These are phyloP conservation scores for Pseudogymnoascus sp. DNA, from an alignment of 2,329 filamentous ascomycete species.

Conservation along the genomic window DNA sequence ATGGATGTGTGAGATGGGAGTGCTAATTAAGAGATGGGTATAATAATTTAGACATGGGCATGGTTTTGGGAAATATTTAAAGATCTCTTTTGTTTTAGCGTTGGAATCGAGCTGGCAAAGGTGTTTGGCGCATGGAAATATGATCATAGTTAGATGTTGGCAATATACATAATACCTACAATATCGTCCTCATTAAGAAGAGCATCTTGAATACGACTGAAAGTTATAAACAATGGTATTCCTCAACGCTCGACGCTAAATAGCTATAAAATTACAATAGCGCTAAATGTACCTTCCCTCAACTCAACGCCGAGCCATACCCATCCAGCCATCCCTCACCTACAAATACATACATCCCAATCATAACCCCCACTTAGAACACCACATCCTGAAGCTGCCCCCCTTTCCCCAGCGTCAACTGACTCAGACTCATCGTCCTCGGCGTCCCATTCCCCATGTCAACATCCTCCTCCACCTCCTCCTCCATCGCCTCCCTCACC, in stretches of 20 bases:
- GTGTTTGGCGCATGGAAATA: not conserved
- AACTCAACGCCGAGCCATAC: not conserved
- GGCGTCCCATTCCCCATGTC: constrained; percentile 43
- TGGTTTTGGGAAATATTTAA: not conserved
- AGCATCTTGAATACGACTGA: not conserved
- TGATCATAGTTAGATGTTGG: not conserved
- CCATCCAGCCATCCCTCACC: not conserved
- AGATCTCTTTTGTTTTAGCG: not conserved
- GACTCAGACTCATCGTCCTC: constrained; percentile 55
- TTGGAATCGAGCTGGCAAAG: not conserved
- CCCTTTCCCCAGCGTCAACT: constrained; percentile 40
- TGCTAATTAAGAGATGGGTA: not conserved
- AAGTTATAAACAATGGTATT: not conserved
- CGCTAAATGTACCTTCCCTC: not conserved
- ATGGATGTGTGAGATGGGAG: not conserved
- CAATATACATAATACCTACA: not conserved
- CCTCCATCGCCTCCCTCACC: not conserved
- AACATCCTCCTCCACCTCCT: constrained; percentile 16
- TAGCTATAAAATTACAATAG: not conserved
- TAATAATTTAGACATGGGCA: not conserved
- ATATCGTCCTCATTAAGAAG: not conserved
- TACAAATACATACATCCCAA: not conserved
- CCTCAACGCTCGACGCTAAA: not conserved
- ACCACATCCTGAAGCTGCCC: not conserved
- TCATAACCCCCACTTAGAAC: not conserved